Evolutionary conservation across 345 rosid species (phyloP), one percentile per base, ranked within the genome.

Genomic region (Raphanus sativus): DNA sequence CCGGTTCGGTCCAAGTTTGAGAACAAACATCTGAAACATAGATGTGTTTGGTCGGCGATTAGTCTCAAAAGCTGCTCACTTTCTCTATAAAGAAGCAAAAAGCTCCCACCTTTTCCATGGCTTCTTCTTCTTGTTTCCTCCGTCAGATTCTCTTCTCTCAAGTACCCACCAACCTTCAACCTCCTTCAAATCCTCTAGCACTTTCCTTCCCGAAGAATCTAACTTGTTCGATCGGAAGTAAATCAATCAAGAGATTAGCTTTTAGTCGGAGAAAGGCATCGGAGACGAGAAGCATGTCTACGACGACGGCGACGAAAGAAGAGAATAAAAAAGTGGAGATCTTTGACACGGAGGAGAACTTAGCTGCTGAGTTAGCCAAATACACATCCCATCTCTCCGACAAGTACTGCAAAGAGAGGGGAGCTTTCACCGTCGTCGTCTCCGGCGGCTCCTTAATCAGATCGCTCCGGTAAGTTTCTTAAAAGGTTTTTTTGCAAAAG

Each of bases 401-500:
- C 4, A 90, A 87, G 86, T 90, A 83, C 36, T 74, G 82, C 9
- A 86, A 86, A 24, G 90, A 86, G 81, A 88, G 89, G 72, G 89
- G 94, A 5, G 82, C 83, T 61, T 92, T 92, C 84, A 85, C 92
- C 15, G 91, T 92, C 62, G 97, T 87, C 52, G 58, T 92, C 74
- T 90, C 97, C 25, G 98, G 98, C 10, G 98, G 98, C 16, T 88
- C 89, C 6, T 82, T 92, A 13, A 83, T 90, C 78, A 83, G 85
- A 71, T 90, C 88, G 0, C 91, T 90, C 76, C 84, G 97, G 96
- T 69, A 17, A 50, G 10, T 52, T 5, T 0, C 24, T 10, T 48
- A 28, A 8, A 12, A 45, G 56, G 56, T 17, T 17, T 34, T 50
- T 48, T 50, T 48, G 56, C 3, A 52, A 52, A 52, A 52, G 59